Evolutionary conservation across 108 stramenopile species (phyloP).

Genomic region (Aurantiochytrium sp.): DNA sequence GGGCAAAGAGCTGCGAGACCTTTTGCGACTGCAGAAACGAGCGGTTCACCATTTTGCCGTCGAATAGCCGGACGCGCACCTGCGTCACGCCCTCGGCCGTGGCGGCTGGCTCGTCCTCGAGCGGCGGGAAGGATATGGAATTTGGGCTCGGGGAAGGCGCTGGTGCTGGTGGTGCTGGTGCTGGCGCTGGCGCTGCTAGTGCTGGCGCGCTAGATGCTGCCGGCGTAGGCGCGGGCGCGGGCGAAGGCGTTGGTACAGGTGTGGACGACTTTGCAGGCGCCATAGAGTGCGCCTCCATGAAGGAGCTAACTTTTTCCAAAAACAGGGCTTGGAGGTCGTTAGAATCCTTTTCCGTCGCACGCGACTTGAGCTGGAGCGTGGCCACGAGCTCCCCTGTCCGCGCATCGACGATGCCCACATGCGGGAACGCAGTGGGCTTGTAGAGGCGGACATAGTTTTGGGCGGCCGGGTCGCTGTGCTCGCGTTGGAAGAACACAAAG

Average conservation of each 20-base stretch:
- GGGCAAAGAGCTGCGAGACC: background rate
- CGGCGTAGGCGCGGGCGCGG: background rate
- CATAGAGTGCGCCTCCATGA: background rate
- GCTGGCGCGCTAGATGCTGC: background rate
- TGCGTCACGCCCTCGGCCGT: background rate
- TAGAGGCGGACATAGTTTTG: background rate
- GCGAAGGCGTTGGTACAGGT: background rate
- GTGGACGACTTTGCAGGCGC: background rate
- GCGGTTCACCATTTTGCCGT: background rate
- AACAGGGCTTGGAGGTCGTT: background rate
- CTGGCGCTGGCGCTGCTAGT: no score
- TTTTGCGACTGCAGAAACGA: background rate
- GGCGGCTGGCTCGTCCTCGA: background rate
- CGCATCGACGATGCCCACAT: conserved; percentile 1
- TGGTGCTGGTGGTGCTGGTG: background rate
- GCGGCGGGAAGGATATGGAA: background rate
- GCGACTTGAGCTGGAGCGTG: background rate
- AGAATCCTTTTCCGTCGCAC: background rate
- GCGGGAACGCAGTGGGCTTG: background rate
- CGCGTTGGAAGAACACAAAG: conserved; percentile 1
- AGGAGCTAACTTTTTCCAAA: background rate
- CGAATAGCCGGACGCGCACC: background rate
- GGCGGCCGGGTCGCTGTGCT: background rate
- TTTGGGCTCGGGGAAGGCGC: background rate
- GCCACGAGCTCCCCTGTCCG: background rate